These are phyloP conservation scores for Gynostemma pentaphyllum DNA, from an alignment of 306 rosid genomes.

Conservation along the genomic window DNA sequence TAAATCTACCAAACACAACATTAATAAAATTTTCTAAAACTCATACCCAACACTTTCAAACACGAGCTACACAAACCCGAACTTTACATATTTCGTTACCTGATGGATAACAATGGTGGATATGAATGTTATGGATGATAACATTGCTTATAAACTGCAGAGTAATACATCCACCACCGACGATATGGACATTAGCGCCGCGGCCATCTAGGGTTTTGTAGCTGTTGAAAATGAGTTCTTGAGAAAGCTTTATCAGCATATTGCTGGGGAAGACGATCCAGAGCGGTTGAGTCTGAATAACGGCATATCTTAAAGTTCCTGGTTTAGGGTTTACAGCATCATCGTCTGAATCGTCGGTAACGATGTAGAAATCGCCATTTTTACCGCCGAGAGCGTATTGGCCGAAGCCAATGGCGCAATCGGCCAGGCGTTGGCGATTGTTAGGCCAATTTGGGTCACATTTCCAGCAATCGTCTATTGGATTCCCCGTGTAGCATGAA, in stretches of 20 bases:
- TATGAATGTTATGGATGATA: slow-evolving; percentile 78
- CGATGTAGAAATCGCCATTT: slow-evolving; percentile 68
- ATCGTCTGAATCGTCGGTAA: slow-evolving; percentile 68
- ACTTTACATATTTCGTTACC: slow-evolving; percentile 32
- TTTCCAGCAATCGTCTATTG: slow-evolving; percentile 98
- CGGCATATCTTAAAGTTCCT: slow-evolving; percentile 70
- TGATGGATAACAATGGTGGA: slow-evolving; percentile 81
- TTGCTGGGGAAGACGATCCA: slow-evolving; percentile 79
- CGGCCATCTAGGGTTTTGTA: slow-evolving; percentile 86
- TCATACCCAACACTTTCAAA: no score
- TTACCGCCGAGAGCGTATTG: slow-evolving; percentile 89
- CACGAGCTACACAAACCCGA: no score
- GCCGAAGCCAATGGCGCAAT: slow-evolving; percentile 92
- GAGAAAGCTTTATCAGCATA: slow-evolving; percentile 76
- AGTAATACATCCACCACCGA: slow-evolving; percentile 93
- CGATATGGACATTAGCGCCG: slow-evolving; percentile 90
- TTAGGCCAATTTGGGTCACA: slow-evolving; percentile 94
- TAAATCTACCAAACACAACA: no score
- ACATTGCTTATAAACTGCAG: slow-evolving; percentile 82
- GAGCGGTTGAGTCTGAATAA: slow-evolving; percentile 51
- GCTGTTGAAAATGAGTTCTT: slow-evolving; percentile 83
- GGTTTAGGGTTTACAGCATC: slow-evolving; percentile 75
- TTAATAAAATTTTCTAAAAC: no score
- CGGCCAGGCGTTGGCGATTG: slow-evolving; percentile 74
- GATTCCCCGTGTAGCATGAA: slow-evolving; percentile 76